Percentiles rank a stretch among this genome's conserved stretches.
These are phyloP conservation scores for Diddensiella santjacobensis DNA, from an alignment of 805 yeast species.

Conservation along the genomic window DNA sequence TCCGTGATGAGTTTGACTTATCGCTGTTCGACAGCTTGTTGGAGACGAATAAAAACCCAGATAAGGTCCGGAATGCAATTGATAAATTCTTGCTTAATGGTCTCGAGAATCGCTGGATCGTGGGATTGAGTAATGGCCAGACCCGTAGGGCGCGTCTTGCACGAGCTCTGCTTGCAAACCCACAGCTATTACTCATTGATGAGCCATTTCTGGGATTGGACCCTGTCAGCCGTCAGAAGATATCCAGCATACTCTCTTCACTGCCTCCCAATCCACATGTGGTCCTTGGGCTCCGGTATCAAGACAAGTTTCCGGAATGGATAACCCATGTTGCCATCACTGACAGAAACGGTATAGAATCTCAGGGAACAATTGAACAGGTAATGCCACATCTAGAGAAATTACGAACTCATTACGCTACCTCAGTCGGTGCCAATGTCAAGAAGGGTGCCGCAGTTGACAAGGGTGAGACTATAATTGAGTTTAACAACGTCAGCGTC, in stretches of 20 bases:
- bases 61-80: slow-evolving; percentile 42
- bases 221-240: slow-evolving; percentile 59
- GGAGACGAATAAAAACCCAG: slow-evolving; percentile 46
- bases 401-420: slow-evolving; percentile 23
- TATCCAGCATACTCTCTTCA: slow-evolving; percentile 49
- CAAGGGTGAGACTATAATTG: slow-evolving; percentile 34
- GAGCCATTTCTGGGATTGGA: slow-evolving; percentile 93
- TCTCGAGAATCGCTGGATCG: slow-evolving; percentile 69
- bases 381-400: slow-evolving; percentile 26
- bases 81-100: slow-evolving; percentile 51
- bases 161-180: slow-evolving; percentile 58
- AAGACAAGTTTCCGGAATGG: slow-evolving; percentile 79
- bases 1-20: slow-evolving; percentile 78
- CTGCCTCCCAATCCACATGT: slow-evolving; percentile 51
- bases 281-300: slow-evolving; percentile 70
- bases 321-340: slow-evolving; percentile 66
- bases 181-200: slow-evolving; percentile 68
- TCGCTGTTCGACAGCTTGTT: slow-evolving; percentile 60
- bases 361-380: slow-evolving; percentile 44
- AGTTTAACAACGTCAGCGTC: slow-evolving; percentile 61
- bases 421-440: neutral
- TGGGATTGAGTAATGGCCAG: slow-evolving; percentile 90
- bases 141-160: slow-evolving; percentile 88
- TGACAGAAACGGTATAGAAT: slow-evolving; percentile 48
- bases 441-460: neutral